Percentiles rank a stretch among this genome's conserved stretches.
Conservation (phyloP, 2,329 filamentous ascomycete genomes). For the Pestalotiopsis sp. region DNA sequence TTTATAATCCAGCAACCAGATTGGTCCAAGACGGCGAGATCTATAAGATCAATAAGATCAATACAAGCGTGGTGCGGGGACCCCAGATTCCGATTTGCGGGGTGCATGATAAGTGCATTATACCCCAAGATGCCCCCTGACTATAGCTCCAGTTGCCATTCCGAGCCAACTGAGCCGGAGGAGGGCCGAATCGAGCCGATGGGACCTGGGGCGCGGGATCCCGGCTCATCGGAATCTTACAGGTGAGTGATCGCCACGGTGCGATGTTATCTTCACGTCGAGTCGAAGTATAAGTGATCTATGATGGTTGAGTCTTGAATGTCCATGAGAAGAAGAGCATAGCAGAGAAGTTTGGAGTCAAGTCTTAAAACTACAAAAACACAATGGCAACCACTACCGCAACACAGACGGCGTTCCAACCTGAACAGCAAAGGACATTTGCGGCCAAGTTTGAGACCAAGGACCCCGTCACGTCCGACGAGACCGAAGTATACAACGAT, state of each 20-base stretch:
- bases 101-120: neutral
- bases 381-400: slow-evolving; percentile 9
- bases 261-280: neutral
- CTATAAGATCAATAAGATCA: no score
- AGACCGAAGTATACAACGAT: slow-evolving; percentile 33
- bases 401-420: slow-evolving; percentile 7
- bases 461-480: slow-evolving; percentile 22
- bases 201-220: neutral
- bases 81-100: neutral
- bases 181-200: neutral
- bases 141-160: neutral
- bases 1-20: neutral
- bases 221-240: neutral
- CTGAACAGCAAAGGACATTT: neutral
- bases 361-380: neutral
- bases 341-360: neutral
- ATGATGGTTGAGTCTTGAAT: neutral
- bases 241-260: neutral
- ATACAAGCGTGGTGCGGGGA: neutral
- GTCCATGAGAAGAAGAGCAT: neutral
- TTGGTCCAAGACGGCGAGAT: neutral
- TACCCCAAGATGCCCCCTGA: neutral
- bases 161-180: neutral
- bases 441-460: slow-evolving; percentile 21
- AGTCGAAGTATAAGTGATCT: neutral